Base-by-base conservation (phyloP, 2,329 filamentous ascomycete genomes). In the Sarocladium strictum region DNA sequence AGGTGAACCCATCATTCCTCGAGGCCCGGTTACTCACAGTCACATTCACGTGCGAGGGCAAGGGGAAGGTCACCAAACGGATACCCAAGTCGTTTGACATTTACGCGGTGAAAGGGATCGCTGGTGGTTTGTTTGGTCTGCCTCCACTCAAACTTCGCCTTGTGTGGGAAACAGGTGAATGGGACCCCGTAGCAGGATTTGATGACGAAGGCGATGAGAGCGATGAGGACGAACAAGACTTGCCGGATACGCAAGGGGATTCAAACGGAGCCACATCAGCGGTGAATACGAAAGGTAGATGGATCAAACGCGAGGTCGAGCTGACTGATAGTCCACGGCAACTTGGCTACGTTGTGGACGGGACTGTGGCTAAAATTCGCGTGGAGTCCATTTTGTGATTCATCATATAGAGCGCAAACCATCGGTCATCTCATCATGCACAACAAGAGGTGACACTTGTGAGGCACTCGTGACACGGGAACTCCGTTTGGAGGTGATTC, bases 111-210 rank as follows among this genome's bases (percentile, higher is more conserved):
- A 88, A 94, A 65, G 88, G 89, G 0, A 76, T 95, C 9, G 86
- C 90, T 0, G 87, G 85, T 0, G 85, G 81, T 59, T 67, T 86
- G n/a, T 90, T 95, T 63, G 75, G 71, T 1, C 61, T 88, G 11
- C 70, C 77, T 47, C 87, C 90, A 0, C 75, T 90, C 58, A 71
- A 72, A 40, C 72, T 93, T 57, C 78, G 76, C 38, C 68, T 97
- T 50, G 73, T 94, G 1, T 96, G 90, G 87, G 90, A 96, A 72
- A 96, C 91, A 9, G 89, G 90, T 19, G 92, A 97, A 68, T 90
- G 87, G 83, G 90, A 96, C 67, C 89, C 89, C 0, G 84, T 90
- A 0, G 79, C 79, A 9, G 78, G 80, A 57, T 81, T 83, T 60
- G 78, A 84, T 58, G 77, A 81, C 3, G 77, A 79, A 27, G 82